Percentiles rank a stretch among this genome's conserved stretches.
Conservation (phyloP, 208 protist species). For the Wallacemonas collosoma region DNA sequence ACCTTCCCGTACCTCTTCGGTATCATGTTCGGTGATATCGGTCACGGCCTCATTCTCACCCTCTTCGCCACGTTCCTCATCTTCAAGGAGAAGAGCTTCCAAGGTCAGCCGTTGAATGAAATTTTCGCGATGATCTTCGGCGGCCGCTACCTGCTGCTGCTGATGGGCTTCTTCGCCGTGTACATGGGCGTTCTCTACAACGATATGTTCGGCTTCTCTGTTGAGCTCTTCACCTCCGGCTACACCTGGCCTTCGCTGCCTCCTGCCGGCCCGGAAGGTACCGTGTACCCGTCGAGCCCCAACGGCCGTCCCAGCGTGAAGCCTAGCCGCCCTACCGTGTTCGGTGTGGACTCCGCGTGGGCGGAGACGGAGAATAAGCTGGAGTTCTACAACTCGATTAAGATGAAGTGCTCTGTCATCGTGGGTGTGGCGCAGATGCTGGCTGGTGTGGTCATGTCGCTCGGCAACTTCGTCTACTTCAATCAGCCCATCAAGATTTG, state of each 20-base stretch:
- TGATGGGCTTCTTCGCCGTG: conserved; percentile 96
- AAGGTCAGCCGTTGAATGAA: conserved; percentile 87
- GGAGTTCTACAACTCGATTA: conserved; percentile 97
- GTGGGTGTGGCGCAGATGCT: conserved; percentile 97
- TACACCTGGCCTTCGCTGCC: conserved; percentile 50
- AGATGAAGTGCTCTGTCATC: conserved; percentile 98
- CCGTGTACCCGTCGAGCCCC: conserved; percentile 47
- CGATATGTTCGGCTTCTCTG: conserved; percentile 90
- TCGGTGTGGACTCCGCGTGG: conserved; percentile 92
- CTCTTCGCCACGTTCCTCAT: conserved; percentile 83
- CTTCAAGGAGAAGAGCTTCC: conserved; percentile 87
- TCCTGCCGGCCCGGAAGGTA: conserved; percentile 44
- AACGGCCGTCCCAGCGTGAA: conserved; percentile 50
- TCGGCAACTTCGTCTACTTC: conserved; percentile 95
- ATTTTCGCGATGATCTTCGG: conserved; percentile 89
- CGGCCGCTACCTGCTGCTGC: conserved; percentile 95
- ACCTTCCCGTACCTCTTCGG: conserved; percentile 99
- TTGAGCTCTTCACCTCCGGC: conserved; percentile 84
- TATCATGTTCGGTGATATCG: conserved; percentile 99
- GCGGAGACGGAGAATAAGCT: conserved; percentile 95
- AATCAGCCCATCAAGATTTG: conserved; percentile 87
- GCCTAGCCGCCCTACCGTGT: conserved; percentile 42
- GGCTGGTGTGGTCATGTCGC: conserved; percentile 94
- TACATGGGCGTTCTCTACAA: conserved; percentile 98
- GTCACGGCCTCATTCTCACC: conserved; percentile 96